Evolutionary conservation across 805 yeast species (phyloP).

Genomic region (Wickerhamiella sergipiensis): DNA sequence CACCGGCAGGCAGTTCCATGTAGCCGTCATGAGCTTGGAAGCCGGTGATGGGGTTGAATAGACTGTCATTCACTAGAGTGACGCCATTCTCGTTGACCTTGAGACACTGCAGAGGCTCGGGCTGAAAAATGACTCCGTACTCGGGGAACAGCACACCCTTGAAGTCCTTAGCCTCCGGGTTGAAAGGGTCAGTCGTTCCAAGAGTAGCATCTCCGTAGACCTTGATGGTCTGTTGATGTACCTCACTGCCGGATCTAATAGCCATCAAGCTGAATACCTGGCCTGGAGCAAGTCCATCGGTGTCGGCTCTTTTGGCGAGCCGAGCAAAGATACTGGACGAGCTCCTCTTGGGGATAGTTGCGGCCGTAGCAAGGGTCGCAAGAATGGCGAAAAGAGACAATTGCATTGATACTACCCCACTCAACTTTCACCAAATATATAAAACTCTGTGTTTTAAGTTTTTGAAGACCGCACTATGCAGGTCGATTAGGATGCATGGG

Average conservation of each 20-base stretch:
- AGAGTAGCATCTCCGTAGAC: constrained; percentile 16
- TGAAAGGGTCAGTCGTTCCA: constrained; percentile 14
- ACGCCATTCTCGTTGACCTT: constrained; percentile 15
- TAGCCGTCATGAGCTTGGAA: constrained; percentile 11
- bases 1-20: constrained; percentile 7
- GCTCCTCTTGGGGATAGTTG: not conserved
- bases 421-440: not conserved
- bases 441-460: not conserved
- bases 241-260: constrained; percentile 5
- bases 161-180: constrained; percentile 15
- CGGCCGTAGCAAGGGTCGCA: not conserved
- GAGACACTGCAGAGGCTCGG: constrained; percentile 18
- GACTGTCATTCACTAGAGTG: constrained; percentile 13
- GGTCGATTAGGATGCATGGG: not conserved
- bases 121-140: constrained; percentile 17
- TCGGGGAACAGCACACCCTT: constrained; percentile 16
- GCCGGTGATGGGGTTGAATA: constrained; percentile 15
- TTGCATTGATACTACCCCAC: not conserved
- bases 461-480: not conserved
- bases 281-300: constrained; percentile 11
- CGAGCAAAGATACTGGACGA: not conserved
- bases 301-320: not conserved
- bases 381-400: not conserved
- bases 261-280: constrained; percentile 18
- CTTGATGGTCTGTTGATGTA: constrained; percentile 14